These are phyloP conservation scores for Ustilago tritici DNA, from an alignment of 1,284 basidiomycete species.

Conservation along the genomic window DNA sequence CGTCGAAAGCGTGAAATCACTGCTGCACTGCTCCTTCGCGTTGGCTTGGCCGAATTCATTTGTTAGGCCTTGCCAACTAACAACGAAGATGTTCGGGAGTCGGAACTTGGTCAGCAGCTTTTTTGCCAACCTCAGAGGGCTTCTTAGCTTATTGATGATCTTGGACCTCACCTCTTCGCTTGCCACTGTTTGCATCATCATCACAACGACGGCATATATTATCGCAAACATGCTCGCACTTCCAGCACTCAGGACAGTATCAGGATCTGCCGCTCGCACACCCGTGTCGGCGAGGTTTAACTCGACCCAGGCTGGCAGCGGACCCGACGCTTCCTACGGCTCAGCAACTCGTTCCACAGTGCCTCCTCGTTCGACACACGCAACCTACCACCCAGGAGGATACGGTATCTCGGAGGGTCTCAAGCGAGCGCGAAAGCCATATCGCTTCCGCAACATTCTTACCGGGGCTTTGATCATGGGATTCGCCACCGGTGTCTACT, in stretches of 20 bases:
- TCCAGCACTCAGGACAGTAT: constrained; percentile 16
- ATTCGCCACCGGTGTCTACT: constrained; percentile 87
- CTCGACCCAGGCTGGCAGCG: constrained; percentile 34
- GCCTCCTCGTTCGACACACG: constrained; percentile 53
- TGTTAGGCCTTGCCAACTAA: constrained; percentile 1
- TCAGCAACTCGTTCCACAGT: constrained; percentile 48
- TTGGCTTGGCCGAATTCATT: neutral
- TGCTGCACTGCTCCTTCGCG: too few relatives aligned
- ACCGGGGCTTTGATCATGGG: constrained; percentile 80
- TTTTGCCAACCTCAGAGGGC: neutral
- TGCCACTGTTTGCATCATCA: constrained; percentile 5
- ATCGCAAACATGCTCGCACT: constrained; percentile 15
- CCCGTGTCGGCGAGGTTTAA: constrained; percentile 21
- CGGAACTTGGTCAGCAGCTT: neutral
- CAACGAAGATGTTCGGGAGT: constrained; percentile 4
- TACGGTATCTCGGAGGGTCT: constrained; percentile 72
- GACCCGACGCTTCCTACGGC: constrained; percentile 17
- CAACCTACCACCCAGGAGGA: constrained; percentile 56
- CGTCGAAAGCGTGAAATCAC: neutral
- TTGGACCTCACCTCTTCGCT: neutral
- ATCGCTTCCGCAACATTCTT: constrained; percentile 80
- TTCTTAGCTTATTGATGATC: constrained; percentile 15
- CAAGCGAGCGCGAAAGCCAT: constrained; percentile 86
- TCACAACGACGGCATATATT: neutral
- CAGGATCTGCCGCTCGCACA: constrained; percentile 7